Conservation (phyloP, 306 rosid species). For the Vigna hirtella region DNA sequence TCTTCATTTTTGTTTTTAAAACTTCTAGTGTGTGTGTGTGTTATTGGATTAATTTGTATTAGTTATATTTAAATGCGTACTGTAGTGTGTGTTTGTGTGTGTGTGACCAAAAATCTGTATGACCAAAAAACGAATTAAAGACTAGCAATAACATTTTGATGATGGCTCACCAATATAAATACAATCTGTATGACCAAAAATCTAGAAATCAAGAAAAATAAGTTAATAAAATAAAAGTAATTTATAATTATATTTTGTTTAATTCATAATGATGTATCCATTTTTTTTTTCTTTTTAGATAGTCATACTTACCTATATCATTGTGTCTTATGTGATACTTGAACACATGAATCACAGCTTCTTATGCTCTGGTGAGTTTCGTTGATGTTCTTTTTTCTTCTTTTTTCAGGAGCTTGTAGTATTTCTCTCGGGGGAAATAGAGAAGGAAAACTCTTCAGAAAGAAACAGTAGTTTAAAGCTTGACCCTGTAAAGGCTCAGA, state of each 20-base stretch:
- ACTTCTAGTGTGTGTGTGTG: too few species aligned
- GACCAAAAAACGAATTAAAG: not conserved
- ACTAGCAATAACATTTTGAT: not conserved
- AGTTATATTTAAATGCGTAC: too few species aligned
- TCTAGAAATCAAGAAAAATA: not conserved
- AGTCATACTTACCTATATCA: not conserved
- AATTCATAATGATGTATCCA: not conserved
- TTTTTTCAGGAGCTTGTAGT: slow-evolving; percentile 45
- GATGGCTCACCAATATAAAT: not conserved
- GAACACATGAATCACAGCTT: not conserved
- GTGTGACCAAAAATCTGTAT: too few species aligned
- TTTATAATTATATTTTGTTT: not conserved
- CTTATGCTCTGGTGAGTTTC: not conserved
- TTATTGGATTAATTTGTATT: too few species aligned
- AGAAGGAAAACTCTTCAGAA: slow-evolving; percentile 71
- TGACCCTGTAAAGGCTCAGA: slow-evolving; percentile 29
- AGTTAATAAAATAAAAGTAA: not conserved
- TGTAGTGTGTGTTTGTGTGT: too few species aligned
- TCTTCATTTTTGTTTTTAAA: not conserved
- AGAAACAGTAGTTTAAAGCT: slow-evolving; percentile 39
- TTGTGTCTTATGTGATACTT: not conserved
- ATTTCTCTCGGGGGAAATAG: slow-evolving; percentile 7
- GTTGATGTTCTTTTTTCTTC: not conserved
- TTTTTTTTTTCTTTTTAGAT: not conserved
- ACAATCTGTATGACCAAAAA: not conserved